Percentiles rank a stretch among this genome's conserved stretches.
These are phyloP conservation scores for Sugiyamaella japonica DNA, from an alignment of 1,139 yeast genomes.

Conservation along the genomic window DNA sequence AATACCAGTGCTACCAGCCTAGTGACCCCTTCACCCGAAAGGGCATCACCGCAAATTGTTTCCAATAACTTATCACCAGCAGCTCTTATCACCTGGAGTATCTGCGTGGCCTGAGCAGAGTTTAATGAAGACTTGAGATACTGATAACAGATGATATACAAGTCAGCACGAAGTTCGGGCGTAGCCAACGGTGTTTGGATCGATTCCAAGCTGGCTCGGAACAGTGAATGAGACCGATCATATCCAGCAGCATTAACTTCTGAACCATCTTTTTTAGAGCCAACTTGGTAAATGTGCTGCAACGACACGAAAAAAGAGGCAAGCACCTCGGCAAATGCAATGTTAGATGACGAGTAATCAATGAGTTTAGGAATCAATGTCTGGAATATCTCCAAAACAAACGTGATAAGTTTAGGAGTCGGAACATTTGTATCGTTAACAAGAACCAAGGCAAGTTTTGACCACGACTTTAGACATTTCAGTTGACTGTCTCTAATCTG, in stretches of 20 bases:
- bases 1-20: conserved; percentile 75
- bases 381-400: conserved; percentile 76
- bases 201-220: conserved; percentile 73
- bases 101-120: conserved; percentile 39
- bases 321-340: conserved; percentile 69
- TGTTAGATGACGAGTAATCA: conserved; percentile 67
- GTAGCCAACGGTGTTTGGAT: conserved; percentile 69
- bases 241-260: conserved; percentile 35
- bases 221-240: conserved; percentile 64
- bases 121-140: conserved; percentile 51
- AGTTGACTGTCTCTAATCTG: conserved; percentile 50
- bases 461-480: conserved; percentile 76
- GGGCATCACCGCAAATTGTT: conserved; percentile 71
- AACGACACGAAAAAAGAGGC: conserved; percentile 73
- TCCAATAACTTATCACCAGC: conserved; percentile 64
- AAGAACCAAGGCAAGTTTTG: conserved; percentile 70
- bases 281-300: conserved; percentile 59
- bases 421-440: conserved; percentile 58
- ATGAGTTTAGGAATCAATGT: conserved; percentile 72
- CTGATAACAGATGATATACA: conserved; percentile 70
- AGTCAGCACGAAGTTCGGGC: conserved; percentile 68
- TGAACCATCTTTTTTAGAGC: conserved; percentile 33
- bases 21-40: conserved; percentile 74
- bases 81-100: conserved; percentile 54
- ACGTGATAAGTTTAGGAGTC: conserved; percentile 50